Evolutionary conservation across 768 basidiomycete species (phyloP), one percentile per base, ranked within the genome.

Genomic region (Calocera cornea): DNA sequence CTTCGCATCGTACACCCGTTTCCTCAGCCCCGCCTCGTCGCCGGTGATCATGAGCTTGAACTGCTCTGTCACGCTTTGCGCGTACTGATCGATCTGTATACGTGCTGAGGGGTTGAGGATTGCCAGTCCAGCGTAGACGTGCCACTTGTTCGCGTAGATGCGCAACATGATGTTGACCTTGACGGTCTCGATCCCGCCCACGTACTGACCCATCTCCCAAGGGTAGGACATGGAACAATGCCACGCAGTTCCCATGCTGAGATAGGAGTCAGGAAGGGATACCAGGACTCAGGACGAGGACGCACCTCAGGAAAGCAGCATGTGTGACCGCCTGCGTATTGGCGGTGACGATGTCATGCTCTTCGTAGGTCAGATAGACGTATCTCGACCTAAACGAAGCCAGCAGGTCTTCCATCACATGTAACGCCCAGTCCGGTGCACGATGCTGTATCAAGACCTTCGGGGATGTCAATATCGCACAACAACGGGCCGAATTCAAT

Each of bases 291-390:
- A 47, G 2, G 17, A 34, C 24, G 10, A 40, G 38, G 24, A 69
- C 76, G 17, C 76, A 94, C 95, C 88, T 92, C 22, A 99, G 80
- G 80, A 98, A 98, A 0, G 97, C 97, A 14, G 95, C 95, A 72
- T 99, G 97, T 0, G 93, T 97, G 16, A 97, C 95, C 0, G 95
- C 97, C 77, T 99, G 97, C 0, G 97, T 98, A 72, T 98, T 98
- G 14, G 97, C 97, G 0, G 97, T 99, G 63, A 98, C 90, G 44
- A 85, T 81, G 73, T 99, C 97, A 73, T 99, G 97, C 66, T 97
- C 93, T 69, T 95, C 90, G 77, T 97, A 98, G n/a, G 87, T 88
- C 41, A 99, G 80, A 75, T 97, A 87, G 41, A 99, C 95, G 72
- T 86, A 92, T 66, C 94, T 86, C 1, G 90, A 92, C 54, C 83